phyloP scores from a whole-genome alignment of 2,329 filamentous ascomycete species.

The Colletotrichum liaoningense region DNA sequence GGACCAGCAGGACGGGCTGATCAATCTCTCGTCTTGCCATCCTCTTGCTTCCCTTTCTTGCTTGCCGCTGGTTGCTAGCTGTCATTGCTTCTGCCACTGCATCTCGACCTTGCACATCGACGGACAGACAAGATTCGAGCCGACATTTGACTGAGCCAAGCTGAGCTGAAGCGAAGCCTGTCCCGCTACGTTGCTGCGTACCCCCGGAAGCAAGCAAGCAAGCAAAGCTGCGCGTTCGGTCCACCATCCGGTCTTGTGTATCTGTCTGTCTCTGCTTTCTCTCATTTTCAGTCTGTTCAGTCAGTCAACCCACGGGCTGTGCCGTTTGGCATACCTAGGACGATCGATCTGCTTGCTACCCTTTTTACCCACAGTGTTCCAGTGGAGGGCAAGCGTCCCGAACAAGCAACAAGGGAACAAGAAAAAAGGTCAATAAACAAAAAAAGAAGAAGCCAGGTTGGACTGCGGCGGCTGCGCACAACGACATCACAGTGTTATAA shows the following conservation, averaged over 20 bases:
- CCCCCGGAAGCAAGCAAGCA: constrained; percentile 12
- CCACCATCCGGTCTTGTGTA: constrained; percentile 20
- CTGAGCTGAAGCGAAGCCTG: constrained; percentile 12
- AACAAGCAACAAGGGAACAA: background rate
- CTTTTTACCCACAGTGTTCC: background rate
- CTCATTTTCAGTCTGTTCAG: constrained; percentile 25
- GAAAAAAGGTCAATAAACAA: background rate
- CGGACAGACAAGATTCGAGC: constrained; percentile 7
- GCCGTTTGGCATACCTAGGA: constrained; percentile 6
- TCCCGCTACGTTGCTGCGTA: background rate
- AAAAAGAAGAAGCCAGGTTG: background rate
- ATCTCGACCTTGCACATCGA: constrained; percentile 6
- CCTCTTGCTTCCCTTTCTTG: constrained; percentile 23
- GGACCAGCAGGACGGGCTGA: constrained; percentile 27
- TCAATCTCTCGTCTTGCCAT: constrained; percentile 21
- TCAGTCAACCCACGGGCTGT: constrained; percentile 23
- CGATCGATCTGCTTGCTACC: background rate
- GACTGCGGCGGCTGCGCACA: constrained; percentile 26
- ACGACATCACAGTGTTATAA: constrained; percentile 44
- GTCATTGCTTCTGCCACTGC: constrained; percentile 7
- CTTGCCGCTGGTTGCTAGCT: constrained; percentile 18
- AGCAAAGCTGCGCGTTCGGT: constrained; percentile 10
- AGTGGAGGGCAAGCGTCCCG: background rate
- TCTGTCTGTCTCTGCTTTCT: constrained; percentile 7
- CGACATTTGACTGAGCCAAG: background rate